A percentile compares a stretch with the other conserved stretches of the same genome.
These are phyloP conservation scores for Scheffersomyces segobiensis DNA, from an alignment of 1,139 yeast genomes.

Conservation along the genomic window DNA sequence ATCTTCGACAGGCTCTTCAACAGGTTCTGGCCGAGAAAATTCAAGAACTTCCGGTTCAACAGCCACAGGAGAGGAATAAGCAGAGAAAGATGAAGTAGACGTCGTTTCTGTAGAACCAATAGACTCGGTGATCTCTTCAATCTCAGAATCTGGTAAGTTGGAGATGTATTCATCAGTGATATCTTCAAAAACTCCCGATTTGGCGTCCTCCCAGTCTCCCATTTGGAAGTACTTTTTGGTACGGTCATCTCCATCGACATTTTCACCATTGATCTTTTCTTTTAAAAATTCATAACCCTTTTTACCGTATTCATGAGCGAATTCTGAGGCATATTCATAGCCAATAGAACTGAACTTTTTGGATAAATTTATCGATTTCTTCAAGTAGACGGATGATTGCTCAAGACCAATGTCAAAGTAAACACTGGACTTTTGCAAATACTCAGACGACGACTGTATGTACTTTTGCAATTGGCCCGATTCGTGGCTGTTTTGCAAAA, in stretches of 20 bases:
- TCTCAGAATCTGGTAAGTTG: conserved; percentile 3
- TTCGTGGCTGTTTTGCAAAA: conserved; percentile 42
- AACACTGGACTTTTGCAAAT: conserved; percentile 3
- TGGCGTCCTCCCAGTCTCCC: conserved; percentile 24
- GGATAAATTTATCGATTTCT: conserved; percentile 23
- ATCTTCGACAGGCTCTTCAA: conserved; percentile 7
- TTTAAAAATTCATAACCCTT: conserved; percentile 36
- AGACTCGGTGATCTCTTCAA: background rate
- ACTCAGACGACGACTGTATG: background rate
- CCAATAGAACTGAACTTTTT: conserved; percentile 27
- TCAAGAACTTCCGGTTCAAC: background rate
- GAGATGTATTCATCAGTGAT: conserved; percentile 1
- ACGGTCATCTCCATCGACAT: conserved; percentile 27
- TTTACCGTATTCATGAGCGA: conserved; percentile 15
- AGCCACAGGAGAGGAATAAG: background rate
- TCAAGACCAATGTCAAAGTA: background rate
- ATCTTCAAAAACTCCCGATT: conserved; percentile 5
- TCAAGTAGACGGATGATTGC: conserved; percentile 16
- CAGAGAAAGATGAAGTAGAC: background rate
- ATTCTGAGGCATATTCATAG: conserved; percentile 14
- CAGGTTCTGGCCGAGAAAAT: conserved; percentile 1
- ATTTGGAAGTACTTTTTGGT: conserved; percentile 27
- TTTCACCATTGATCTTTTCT: conserved; percentile 41
- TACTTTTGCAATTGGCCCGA: conserved; percentile 35
- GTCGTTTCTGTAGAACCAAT: background rate